Percentiles rank a stretch among this genome's conserved stretches.
Conservation (phyloP, 257 asterid species). For the Ajuga chamaepitys region DNA sequence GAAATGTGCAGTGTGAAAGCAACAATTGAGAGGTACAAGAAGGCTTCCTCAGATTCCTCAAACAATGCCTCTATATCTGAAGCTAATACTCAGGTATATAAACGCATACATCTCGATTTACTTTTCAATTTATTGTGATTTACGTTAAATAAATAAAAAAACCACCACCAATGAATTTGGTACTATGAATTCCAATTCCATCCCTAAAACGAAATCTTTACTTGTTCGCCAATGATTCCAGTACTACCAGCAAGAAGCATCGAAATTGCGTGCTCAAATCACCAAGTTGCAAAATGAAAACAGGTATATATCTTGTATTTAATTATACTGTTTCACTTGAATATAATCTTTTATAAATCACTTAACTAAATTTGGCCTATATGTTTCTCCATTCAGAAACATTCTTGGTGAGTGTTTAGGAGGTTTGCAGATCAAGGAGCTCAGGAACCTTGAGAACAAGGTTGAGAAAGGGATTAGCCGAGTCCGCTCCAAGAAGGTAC, state of each 20-base stretch:
- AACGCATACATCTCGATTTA: background rate
- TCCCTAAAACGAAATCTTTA: background rate
- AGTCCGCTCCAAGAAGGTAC: slow-evolving; percentile 78
- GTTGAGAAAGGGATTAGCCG: slow-evolving; percentile 66
- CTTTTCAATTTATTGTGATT: background rate
- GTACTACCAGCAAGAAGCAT: slow-evolving; percentile 92
- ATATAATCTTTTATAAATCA: background rate
- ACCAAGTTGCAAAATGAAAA: slow-evolving; percentile 66
- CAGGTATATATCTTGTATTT: slow-evolving; percentile 32
- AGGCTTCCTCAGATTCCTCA: slow-evolving; percentile 72
- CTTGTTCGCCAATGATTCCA: slow-evolving; percentile 15
- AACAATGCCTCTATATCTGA: slow-evolving; percentile 66
- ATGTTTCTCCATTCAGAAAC: slow-evolving; percentile 34
- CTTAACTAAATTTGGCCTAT: background rate
- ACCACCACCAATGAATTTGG: background rate
- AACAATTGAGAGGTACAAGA: slow-evolving; percentile 94
- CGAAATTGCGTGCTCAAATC: slow-evolving; percentile 69
- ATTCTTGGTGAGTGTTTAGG: slow-evolving; percentile 75
- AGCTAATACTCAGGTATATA: slow-evolving; percentile 85
- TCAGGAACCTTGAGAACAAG: slow-evolving; percentile 61
- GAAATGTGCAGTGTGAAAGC: slow-evolving; percentile 67
- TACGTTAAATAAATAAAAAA: too few relatives aligned
- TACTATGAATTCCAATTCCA: background rate
- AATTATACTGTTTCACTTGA: background rate
- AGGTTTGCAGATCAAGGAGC: slow-evolving; percentile 37